Evolutionary conservation across 768 basidiomycete species (phyloP), one percentile per base, ranked within the genome.

Genomic region (Rhodotorula kratochvilovae): DNA sequence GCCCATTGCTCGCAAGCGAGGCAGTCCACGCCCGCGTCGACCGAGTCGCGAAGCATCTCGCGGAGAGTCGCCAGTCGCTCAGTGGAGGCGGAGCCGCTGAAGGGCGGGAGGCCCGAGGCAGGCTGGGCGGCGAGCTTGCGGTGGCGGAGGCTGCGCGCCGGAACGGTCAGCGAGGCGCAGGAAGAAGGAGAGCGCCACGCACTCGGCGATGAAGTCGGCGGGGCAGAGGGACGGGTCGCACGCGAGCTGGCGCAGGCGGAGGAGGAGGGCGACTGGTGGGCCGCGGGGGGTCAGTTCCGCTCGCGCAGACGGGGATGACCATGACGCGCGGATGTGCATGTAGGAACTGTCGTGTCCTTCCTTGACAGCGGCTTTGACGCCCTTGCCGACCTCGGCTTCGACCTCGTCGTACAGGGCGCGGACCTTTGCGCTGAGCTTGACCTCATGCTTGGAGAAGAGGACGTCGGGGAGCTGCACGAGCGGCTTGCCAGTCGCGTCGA

Each of bases 211-310:
- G 76, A 91, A 93, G 70, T 86, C 83, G 15, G 81, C 72, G 8
- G 91, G 91, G 60, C 91, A 81, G 35, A 94, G 83, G 3, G 86
- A 86, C 0, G 91, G 89, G 77, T 93, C 90, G 35, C 92, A 84
- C 27, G 85, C 88, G 29, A 92, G 81, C 80, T 94, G 92, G 42
- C 91, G 86, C 79, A 94, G 83, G 27, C 92, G 88, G n/a, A 92
- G 84, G 84, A 92, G 87, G 70, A 88, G 88, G 48, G 91, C 80
- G 23, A 90, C 86, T 75, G 88, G 88, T 35, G 53, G 39, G 39
- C 8, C 15, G 39, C n/a, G n/a, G n/a, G n/a, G n/a, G n/a, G n/a
- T n/a, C n/a, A n/a, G n/a, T n/a, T n/a, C n/a, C n/a, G n/a, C n/a
- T 76, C 45, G 82, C 81, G 45, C 13, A 33, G 3, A 6, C 29